phyloP scores from a whole-genome alignment of 2,329 filamentous ascomycete species.

The Aspergillus hortae region DNA sequence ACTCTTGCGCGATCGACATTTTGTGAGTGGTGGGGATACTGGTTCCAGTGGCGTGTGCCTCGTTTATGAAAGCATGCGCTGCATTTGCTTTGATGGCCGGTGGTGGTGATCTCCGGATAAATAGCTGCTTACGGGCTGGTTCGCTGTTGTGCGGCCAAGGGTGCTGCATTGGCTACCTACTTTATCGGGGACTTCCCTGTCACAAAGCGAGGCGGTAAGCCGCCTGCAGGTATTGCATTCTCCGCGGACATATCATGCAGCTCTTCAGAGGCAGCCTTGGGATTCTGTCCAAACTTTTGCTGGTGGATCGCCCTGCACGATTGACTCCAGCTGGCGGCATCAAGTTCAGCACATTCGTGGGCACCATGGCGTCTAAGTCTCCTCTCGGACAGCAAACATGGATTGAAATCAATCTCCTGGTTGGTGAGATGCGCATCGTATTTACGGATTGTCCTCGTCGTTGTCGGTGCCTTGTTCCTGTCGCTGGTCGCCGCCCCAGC shows the following conservation, averaged over 20 bases:
- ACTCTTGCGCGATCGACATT: too few species aligned
- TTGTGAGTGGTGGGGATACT: background rate
- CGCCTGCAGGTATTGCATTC: slow-evolving; percentile 3
- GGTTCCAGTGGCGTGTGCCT: background rate
- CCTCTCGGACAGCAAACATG: too few species aligned
- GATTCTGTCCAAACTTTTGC: slow-evolving; percentile 5
- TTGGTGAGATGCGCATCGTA: too few species aligned
- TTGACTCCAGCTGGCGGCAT: slow-evolving; percentile 11
- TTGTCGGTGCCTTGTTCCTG: too few species aligned
- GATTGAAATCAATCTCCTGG: too few species aligned
- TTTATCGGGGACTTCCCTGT: background rate
- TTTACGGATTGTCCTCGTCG: too few species aligned
- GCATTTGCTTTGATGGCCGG: background rate
- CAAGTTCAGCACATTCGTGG: background rate
- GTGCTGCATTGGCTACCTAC: background rate
- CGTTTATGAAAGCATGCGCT: background rate
- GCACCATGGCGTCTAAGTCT: too few species aligned
- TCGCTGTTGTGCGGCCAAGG: background rate
- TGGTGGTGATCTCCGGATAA: background rate
- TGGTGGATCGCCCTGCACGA: slow-evolving; percentile 4
- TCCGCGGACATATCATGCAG: slow-evolving; percentile 6
- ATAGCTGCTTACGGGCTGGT: background rate
- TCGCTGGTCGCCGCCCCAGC: too few species aligned
- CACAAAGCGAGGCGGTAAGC: background rate
- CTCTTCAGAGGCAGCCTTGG: background rate